These are phyloP conservation scores for Teunomyces pallodes DNA, from an alignment of 805 yeast species.

Conservation along the genomic window DNA sequence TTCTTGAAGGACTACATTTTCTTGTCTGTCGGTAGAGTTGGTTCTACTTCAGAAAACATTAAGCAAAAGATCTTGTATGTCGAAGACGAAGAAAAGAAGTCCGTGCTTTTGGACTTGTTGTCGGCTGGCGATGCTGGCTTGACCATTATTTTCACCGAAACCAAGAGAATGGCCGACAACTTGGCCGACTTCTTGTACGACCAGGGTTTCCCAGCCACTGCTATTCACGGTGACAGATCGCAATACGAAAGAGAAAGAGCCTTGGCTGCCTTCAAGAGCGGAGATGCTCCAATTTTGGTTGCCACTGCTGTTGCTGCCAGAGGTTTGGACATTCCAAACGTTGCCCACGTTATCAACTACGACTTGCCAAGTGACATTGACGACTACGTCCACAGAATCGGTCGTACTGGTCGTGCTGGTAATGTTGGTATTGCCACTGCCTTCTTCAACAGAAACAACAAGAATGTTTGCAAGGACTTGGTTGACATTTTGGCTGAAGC, in stretches of 20 bases:
- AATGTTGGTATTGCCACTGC: conserved; percentile 98
- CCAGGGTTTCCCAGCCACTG: conserved; percentile 93
- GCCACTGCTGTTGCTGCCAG: conserved; percentile 99
- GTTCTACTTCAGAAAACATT: conserved; percentile 97
- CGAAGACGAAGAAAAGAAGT: conserved; percentile 90
- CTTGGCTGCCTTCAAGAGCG: conserved; percentile 86
- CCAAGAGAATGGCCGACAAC: conserved; percentile 97
- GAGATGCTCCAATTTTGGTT: conserved; percentile 89
- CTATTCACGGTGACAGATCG: conserved; percentile 98
- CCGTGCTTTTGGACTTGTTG: conserved; percentile 80
- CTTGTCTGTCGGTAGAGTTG: conserved; percentile 97
- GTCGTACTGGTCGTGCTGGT: conserved; percentile 99
- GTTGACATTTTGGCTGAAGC: conserved; percentile 89
- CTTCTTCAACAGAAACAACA: conserved; percentile 94
- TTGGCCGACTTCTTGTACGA: conserved; percentile 87
- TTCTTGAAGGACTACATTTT: conserved; percentile 94
- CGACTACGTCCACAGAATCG: conserved; percentile 98
- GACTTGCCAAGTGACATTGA: conserved; percentile 96
- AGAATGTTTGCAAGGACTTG: conserved; percentile 82
- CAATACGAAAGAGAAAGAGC: conserved; percentile 98
- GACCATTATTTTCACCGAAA: conserved; percentile 94
- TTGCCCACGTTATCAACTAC: conserved; percentile 94
- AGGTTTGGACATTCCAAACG: conserved; percentile 99
- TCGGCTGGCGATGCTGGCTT: conserved; percentile 77
- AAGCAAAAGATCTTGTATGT: conserved; percentile 92